Evolutionary conservation across 306 rosid species (phyloP).

Genomic region (Hippophae tibetana): DNA sequence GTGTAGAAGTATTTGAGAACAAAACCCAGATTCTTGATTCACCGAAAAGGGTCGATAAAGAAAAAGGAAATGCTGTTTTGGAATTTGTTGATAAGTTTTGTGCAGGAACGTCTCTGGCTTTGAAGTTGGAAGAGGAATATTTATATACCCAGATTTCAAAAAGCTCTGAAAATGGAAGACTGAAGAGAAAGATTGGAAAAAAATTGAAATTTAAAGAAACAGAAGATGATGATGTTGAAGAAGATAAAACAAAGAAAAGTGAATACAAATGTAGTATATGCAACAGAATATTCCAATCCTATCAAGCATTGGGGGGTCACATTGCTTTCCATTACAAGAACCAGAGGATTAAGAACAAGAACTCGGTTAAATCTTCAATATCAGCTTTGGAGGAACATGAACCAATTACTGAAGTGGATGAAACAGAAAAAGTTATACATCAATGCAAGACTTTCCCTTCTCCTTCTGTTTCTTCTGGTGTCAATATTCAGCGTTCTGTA

Average conservation of each 20-base stretch:
- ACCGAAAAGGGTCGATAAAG: background rate
- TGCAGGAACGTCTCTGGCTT: background rate
- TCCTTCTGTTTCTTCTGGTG: too few species aligned
- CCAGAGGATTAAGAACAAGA: constrained; percentile 6
- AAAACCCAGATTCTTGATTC: too few species aligned
- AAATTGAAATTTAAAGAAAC: constrained; percentile 15
- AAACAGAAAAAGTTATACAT: too few species aligned
- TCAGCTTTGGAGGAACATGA: constrained; percentile 26
- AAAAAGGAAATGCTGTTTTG: background rate
- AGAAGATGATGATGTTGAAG: background rate
- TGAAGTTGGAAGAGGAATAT: background rate
- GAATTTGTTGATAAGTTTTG: constrained; percentile 4
- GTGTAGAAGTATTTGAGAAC: too few species aligned
- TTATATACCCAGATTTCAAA: constrained; percentile 13
- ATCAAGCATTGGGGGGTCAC: constrained; percentile 48
- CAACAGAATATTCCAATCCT: constrained; percentile 19
- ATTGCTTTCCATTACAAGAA: constrained; percentile 25
- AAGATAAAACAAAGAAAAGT: background rate
- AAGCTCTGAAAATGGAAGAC: constrained; percentile 1
- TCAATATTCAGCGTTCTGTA: too few species aligned
- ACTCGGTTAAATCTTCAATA: constrained; percentile 1
- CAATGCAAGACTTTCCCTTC: too few species aligned
- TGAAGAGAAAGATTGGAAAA: constrained; percentile 10
- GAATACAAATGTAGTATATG: constrained; percentile 27
- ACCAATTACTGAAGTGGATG: background rate